phyloP scores from a whole-genome alignment of 2,329 filamentous ascomycete species.

The Trichoderma gracile region DNA sequence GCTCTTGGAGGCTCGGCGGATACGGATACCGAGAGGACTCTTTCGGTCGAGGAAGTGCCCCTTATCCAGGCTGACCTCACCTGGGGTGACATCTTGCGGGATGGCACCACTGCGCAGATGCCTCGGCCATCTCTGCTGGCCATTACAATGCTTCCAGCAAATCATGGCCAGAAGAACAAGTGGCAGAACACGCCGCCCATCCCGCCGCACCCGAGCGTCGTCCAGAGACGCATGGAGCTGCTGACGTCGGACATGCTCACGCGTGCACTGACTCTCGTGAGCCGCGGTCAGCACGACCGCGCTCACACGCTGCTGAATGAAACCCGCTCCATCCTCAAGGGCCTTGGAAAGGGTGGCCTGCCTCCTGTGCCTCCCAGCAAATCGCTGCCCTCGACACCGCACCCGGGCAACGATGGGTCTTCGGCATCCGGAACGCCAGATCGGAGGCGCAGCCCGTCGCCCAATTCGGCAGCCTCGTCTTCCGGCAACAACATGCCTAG shows the following conservation, averaged over 20 bases:
- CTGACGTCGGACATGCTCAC: constrained; percentile 98
- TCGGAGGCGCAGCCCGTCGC: constrained; percentile 57
- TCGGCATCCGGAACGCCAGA: constrained; percentile 53
- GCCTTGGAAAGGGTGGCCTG: constrained; percentile 89
- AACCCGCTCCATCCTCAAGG: constrained; percentile 92
- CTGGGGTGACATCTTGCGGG: constrained; percentile 90
- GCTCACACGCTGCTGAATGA: constrained; percentile 90
- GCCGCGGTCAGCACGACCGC: constrained; percentile 87
- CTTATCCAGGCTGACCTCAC: constrained; percentile 91
- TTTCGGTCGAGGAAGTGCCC: constrained; percentile 92
- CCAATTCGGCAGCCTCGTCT: constrained; percentile 50
- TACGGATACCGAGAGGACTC: constrained; percentile 76
- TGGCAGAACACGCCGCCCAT: constrained; percentile 75
- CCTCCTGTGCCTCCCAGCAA: constrained; percentile 74
- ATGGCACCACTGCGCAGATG: constrained; percentile 81
- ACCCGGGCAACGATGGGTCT: constrained; percentile 47
- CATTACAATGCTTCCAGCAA: constrained; percentile 87
- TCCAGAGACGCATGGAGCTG: constrained; percentile 95
- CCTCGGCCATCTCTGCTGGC: constrained; percentile 87
- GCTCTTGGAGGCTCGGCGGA: constrained; percentile 87
- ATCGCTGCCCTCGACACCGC: constrained; percentile 53
- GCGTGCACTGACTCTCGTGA: constrained; percentile 84
- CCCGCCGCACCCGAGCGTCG: constrained; percentile 89
- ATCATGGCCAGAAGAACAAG: constrained; percentile 62
- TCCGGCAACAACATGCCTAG: constrained; percentile 43